Evolutionary conservation across 202 grass and related monocot genomes (phyloP).

Genomic region (Sporobolus alterniflorus): DNA sequence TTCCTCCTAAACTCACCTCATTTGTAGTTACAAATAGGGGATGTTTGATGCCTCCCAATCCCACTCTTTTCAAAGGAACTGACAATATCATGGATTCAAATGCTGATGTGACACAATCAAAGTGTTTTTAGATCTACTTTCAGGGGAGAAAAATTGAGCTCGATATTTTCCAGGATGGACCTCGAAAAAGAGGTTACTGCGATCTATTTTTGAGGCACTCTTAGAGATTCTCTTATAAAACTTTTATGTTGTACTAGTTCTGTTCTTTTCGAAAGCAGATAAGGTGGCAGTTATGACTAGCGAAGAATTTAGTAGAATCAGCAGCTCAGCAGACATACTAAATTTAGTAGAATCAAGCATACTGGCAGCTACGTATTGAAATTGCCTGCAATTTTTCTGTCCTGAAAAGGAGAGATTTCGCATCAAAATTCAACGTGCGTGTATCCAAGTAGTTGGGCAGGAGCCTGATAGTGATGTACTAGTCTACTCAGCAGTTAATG

Average conservation of each 20-base stretch:
- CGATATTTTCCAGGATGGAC: no score
- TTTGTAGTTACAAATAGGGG: no score
- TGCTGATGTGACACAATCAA: no score
- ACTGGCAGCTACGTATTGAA: background rate
- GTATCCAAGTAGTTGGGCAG: background rate
- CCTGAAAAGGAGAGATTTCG: background rate
- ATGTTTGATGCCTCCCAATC: no score
- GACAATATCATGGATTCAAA: no score
- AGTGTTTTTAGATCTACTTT: no score
- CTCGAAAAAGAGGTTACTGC: no score
- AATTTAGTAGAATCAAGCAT: background rate
- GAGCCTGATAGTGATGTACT: background rate
- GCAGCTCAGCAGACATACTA: background rate
- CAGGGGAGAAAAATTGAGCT: no score
- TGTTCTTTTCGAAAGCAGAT: conserved; percentile 8
- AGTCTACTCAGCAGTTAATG: conserved; percentile 23
- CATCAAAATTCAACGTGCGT: background rate
- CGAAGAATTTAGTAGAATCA: background rate
- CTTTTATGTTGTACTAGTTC: background rate
- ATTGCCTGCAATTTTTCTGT: background rate
- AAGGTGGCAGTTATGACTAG: background rate
- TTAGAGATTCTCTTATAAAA: no score
- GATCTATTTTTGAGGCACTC: no score
- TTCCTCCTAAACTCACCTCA: no score
- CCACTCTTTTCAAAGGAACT: no score